phyloP scores from a whole-genome alignment of 768 basidiomycete species.

The Pleurotus salmoneostramineus region DNA sequence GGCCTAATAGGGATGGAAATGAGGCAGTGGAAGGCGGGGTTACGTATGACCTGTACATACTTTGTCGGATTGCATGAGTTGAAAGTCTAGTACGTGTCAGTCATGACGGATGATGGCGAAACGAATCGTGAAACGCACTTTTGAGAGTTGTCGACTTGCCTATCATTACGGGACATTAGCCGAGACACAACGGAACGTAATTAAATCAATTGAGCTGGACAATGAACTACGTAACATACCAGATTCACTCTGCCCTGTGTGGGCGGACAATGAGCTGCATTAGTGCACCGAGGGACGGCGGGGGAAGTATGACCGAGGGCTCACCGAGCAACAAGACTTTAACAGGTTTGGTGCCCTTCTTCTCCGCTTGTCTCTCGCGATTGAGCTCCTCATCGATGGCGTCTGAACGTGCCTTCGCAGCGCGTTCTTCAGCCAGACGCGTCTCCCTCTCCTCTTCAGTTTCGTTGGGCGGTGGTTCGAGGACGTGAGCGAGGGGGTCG shows the following conservation, averaged over 20 bases:
- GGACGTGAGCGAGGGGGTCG: conserved; percentile 45
- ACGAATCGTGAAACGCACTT: conserved; percentile 41
- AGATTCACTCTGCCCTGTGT: conserved; percentile 74
- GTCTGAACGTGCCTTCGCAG: conserved; percentile 54
- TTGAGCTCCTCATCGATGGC: conserved; percentile 63
- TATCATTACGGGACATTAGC: conserved; percentile 19
- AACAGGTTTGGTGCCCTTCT: conserved; percentile 42
- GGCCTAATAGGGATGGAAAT: conserved; percentile 26
- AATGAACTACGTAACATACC: conserved; percentile 37
- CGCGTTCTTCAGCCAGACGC: conserved; percentile 42
- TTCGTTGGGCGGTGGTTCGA: conserved; percentile 54
- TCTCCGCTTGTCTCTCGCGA: conserved; percentile 41
- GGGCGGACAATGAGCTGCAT: background rate
- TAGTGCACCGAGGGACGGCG: background rate
- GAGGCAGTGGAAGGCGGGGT: background rate
- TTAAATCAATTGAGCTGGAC: background rate
- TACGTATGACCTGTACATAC: background rate
- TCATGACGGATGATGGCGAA: background rate
- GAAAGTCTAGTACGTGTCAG: conserved; percentile 43
- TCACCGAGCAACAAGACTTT: conserved; percentile 62
- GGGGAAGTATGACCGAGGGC: conserved; percentile 12
- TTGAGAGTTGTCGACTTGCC: conserved; percentile 82
- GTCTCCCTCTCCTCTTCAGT: conserved; percentile 43
- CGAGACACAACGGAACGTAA: background rate
- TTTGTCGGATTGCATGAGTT: conserved; percentile 38